Conservation (phyloP, 768 basidiomycete species). For the Pleurotus pulmonarius region DNA sequence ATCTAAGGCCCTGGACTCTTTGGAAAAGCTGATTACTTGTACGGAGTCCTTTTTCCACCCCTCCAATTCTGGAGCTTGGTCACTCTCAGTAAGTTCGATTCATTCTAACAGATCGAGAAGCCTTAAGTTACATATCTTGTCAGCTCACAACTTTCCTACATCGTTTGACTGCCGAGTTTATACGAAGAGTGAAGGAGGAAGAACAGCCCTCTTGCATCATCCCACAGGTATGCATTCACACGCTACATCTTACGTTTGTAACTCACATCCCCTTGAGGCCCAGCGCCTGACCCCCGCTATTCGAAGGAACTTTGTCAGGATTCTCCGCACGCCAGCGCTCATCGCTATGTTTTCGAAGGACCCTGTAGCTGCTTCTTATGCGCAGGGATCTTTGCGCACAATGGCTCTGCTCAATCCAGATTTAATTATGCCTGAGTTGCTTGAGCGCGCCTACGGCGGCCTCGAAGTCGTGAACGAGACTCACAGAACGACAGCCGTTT, state of each 20-base stretch:
- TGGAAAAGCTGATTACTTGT: constrained; percentile 86
- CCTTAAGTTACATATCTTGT: background rate
- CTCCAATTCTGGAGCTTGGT: constrained; percentile 87
- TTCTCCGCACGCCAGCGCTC: constrained; percentile 81
- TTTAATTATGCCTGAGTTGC: constrained; percentile 84
- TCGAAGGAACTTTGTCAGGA: constrained; percentile 76
- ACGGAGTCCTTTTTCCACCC: constrained; percentile 96
- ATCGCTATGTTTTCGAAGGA: constrained; percentile 93
- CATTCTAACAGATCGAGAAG: background rate
- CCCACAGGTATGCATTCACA: constrained; percentile 48
- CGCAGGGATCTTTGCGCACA: constrained; percentile 74
- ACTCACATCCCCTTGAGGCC: constrained; percentile 32
- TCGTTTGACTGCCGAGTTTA: constrained; percentile 70
- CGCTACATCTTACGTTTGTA: background rate
- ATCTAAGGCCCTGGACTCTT: constrained; percentile 81
- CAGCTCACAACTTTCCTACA: constrained; percentile 72
- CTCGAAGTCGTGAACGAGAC: constrained; percentile 95
- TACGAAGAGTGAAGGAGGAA: constrained; percentile 77
- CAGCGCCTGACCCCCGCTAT: constrained; percentile 80
- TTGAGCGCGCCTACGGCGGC: constrained; percentile 88
- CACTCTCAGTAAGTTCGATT: constrained; percentile 42
- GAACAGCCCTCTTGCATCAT: constrained; percentile 74
- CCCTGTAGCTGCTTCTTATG: constrained; percentile 70
- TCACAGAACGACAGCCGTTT: constrained; percentile 87
- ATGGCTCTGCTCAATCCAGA: constrained; percentile 80